Evolutionary conservation across 257 asterid species (phyloP).

Genomic region (Primulina tabacum): DNA sequence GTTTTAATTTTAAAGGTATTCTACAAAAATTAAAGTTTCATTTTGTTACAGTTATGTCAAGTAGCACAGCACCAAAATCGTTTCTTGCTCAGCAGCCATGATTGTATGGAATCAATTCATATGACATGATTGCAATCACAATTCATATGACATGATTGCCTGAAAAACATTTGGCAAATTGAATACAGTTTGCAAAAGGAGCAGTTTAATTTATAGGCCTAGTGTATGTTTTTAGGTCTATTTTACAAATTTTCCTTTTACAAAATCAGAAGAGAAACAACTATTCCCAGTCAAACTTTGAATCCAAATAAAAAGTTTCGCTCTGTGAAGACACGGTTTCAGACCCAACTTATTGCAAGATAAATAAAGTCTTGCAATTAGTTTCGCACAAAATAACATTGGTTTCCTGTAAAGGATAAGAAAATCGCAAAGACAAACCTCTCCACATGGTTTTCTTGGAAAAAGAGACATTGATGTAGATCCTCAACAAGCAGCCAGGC

Average conservation of each 20-base stretch:
- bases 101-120: not conserved
- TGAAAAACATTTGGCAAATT: not conserved
- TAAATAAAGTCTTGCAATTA: not conserved
- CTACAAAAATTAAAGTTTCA: not conserved
- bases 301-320: not conserved
- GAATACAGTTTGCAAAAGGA: not conserved
- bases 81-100: not conserved
- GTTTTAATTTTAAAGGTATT: not conserved
- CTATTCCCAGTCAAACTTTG: not conserved
- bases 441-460: constrained; percentile 90
- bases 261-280: not conserved
- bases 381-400: constrained; percentile 13
- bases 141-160: not conserved
- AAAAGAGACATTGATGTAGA: constrained; percentile 70
- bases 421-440: constrained; percentile 49
- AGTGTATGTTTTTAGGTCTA: not conserved
- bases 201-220: not conserved
- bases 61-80: not conserved
- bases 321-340: not conserved
- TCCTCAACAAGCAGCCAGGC: constrained; percentile 63
- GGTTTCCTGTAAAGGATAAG: constrained; percentile 6
- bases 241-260: not conserved
- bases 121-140: not conserved
- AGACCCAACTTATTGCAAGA: constrained; percentile 7
- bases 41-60: no score